Evolutionary conservation across 2,329 filamentous ascomycete genomes (phyloP), one percentile per base, ranked within the genome.

Genomic region (Penicillium occitanis): DNA sequence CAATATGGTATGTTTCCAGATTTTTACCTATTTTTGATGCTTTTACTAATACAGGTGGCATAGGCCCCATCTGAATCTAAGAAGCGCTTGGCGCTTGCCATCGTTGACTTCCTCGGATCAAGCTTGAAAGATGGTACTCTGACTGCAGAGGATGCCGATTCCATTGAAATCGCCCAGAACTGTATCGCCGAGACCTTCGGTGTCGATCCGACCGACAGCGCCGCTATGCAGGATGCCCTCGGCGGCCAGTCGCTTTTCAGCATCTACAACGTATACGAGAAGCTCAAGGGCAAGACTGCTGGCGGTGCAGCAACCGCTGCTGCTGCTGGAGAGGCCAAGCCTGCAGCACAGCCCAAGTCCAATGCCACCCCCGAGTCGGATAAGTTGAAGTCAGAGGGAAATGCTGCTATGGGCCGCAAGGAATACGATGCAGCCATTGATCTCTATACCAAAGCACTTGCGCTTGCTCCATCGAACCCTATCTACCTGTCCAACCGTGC

Each of bases 401-500:
- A 99, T 81, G 89, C 92, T 63, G 92, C 94, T 67, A 98, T 99
- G 93, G 90, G 92, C 66, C 87, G 90, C 78, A 97, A 97, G 83
- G 92, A 98, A 80, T 97, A 97, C 83, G 74, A 84, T 55, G 75
- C 82, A 50, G 95, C 95, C 68, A 92, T 98, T 76, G 88, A 92
- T 72, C 84, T 91, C 71, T 99, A 99, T 85, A 92, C 91, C 30
- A 86, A 94, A 79, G 95, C 95, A 3, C 88, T 99, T 30, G 85
- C 87, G 65, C 84, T 97, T 63, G 82, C 91, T 71, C 92, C 95
- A 1, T 84, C 87, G 70, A 98, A 99, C 82, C 91, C 93, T 46
- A 95, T 99, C 80, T 99, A 95, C 85, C 90, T 99, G 48, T 97
- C 92, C 69, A 99, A 99, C 87, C 92, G 95, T 71, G 95, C 95